Evolutionary conservation across 1,284 basidiomycete species (phyloP).

Genomic region (Melampsora larici-populina): DNA sequence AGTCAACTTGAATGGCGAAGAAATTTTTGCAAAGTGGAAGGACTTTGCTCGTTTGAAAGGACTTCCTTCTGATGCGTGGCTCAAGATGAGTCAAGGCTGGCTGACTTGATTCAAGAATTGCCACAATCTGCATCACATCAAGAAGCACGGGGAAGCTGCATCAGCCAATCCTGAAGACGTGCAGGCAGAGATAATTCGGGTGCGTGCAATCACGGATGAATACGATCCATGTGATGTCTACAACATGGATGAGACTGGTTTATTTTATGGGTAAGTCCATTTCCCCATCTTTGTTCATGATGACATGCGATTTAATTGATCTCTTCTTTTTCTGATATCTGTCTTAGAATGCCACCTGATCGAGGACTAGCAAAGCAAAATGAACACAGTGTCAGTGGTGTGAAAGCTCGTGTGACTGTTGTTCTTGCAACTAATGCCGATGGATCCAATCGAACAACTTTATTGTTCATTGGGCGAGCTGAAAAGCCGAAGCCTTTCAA

Average conservation of each 20-base stretch:
- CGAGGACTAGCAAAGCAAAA: not conserved
- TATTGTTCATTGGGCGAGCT: conserved; percentile 7
- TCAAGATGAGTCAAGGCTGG: not conserved
- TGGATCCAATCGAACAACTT: not conserved
- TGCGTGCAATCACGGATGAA: not conserved
- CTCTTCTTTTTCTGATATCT: not conserved
- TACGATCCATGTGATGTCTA: not conserved
- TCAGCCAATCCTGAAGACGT: not conserved
- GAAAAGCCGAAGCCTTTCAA: not conserved
- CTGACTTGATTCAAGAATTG: not conserved
- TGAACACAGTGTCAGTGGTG: not conserved
- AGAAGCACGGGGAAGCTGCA: not conserved
- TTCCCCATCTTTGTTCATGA: not conserved
- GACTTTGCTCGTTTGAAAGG: not conserved
- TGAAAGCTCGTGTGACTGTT: conserved; percentile 15
- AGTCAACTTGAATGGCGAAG: not conserved
- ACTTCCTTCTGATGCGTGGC: not conserved
- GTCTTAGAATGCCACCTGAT: conserved; percentile 27
- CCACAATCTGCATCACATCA: not conserved
- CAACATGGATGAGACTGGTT: too few species aligned
- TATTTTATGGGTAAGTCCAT: not conserved
- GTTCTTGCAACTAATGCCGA: not conserved
- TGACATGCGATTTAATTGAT: not conserved
- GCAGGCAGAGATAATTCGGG: not conserved
- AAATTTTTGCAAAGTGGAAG: not conserved